phyloP scores from a whole-genome alignment of 2,329 filamentous ascomycete species.

The Fusarium sp. region DNA sequence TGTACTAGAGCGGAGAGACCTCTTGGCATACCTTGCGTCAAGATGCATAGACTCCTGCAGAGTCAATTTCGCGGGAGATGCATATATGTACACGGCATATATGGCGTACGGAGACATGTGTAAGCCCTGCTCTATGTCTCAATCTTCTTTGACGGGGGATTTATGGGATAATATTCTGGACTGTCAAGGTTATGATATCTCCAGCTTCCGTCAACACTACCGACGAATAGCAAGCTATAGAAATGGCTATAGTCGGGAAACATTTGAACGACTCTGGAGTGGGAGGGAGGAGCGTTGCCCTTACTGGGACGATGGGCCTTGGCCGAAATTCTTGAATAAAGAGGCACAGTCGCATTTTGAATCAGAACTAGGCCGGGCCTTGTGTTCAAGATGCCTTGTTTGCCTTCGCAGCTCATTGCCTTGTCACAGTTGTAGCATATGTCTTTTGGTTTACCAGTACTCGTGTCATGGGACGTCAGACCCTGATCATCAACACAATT shows the following conservation, averaged over 20 bases:
- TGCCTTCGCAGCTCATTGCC: too few relatives aligned
- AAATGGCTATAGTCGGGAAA: rapidly evolving
- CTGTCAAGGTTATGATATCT: background rate
- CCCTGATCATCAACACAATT: background rate
- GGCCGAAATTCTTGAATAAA: background rate
- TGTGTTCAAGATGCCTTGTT: too few relatives aligned
- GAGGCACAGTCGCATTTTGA: background rate
- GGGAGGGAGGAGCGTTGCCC: background rate
- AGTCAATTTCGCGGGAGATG: too few relatives aligned
- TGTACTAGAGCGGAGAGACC: background rate
- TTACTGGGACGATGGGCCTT: background rate
- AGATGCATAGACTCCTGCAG: too few relatives aligned
- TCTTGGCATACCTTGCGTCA: too few relatives aligned
- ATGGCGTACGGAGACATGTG: background rate
- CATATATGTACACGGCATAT: too few relatives aligned
- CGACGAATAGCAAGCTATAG: background rate
- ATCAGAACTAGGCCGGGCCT: rapidly evolving
- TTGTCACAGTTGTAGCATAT: background rate
- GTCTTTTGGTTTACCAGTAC: background rate
- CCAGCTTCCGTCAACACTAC: rapidly evolving
- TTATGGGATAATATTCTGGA: background rate
- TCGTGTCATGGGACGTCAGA: rapidly evolving
- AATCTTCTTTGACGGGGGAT: background rate
- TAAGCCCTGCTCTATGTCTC: background rate
- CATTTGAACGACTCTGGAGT: background rate